phyloP scores from a whole-genome alignment of 192 early-diverging fungal species.

The Coemansia sp. region DNA sequence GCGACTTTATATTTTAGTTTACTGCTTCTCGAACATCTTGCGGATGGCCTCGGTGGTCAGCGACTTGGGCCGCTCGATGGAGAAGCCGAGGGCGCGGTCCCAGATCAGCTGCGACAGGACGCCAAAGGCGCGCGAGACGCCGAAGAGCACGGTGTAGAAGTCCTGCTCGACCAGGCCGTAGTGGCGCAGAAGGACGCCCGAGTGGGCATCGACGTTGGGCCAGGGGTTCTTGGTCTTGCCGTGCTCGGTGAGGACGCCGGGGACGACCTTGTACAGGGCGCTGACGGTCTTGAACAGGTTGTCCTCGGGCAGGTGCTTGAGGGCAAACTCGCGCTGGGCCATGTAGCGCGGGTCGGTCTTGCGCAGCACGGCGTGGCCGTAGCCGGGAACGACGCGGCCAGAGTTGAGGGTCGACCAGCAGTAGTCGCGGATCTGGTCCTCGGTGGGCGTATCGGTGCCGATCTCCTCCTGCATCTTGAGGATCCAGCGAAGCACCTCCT shows the following conservation, averaged over 20 bases:
- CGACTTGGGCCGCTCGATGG: conserved; percentile 89
- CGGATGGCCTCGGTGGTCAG: conserved; percentile 81
- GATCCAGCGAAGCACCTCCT: conserved; percentile 98
- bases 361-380: conserved; percentile 97
- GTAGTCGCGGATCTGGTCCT: conserved; percentile 95
- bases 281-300: conserved; percentile 95
- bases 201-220: conserved; percentile 99
- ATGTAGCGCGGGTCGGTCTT: conserved; percentile 97
- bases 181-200: conserved; percentile 94
- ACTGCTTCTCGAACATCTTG: conserved; percentile 74
- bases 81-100: conserved; percentile 95
- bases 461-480: conserved; percentile 87
- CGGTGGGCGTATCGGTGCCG: conserved; percentile 76
- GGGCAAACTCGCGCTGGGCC: conserved; percentile 97
- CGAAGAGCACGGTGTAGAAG: conserved; percentile 99
- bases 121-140: conserved; percentile 97
- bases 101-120: conserved; percentile 94
- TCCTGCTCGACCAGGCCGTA: conserved; percentile 96
- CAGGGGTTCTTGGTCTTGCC: conserved; percentile 99
- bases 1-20: conserved; percentile 2
- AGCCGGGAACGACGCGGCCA: conserved; percentile 97
- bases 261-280: conserved; percentile 95
- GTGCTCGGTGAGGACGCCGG: conserved; percentile 94
- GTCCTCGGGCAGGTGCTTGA: conserved; percentile 96
- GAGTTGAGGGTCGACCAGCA: conserved; percentile 92